Base-by-base conservation (phyloP, 2,329 filamentous ascomycete genomes). In the Thermoascus crustaceus region DNA sequence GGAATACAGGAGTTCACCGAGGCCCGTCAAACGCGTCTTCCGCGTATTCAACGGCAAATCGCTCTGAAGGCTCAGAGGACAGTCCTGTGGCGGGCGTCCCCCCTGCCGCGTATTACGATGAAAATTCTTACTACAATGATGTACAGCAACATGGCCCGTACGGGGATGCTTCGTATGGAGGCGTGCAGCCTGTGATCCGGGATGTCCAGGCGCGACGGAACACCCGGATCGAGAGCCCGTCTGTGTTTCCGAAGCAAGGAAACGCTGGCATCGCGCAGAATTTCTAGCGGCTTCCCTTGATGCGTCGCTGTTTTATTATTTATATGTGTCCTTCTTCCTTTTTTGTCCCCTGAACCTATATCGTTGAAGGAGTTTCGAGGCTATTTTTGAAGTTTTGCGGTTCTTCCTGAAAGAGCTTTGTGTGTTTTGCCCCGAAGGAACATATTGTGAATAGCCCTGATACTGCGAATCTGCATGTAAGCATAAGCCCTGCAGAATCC, bases 241-340 rank as follows among this genome's bases (percentile, higher is more conserved):
- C 84, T 29, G 84, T 91, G 43, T 93, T 85, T 53, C 88, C 89
- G 7, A 85, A 93, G 55, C 87, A 94, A 67, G 78, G 76, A 21
- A 94, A 85, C 52, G 85, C 85, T 24, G 91, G 91, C 40, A 95
- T 98, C 52, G 85, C 91, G 20, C 91, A 96, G 64, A 98, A 98
- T 63, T 98, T 98, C 53, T 96, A 76, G 43, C 20, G 11, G n/a
- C 8, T 20, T 35, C n/a, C 32, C 37, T 11, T 13, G 24, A 18
- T 32, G 16, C 19, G 10, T 20, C 14, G 10, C 7, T 37, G 11
- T 30, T 38, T 37, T 18, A 29, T 10, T 11, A 9, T 16, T 7
- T 29, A 29, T 29, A 29, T 18, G 41, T 26, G 35, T 30, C 36
- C 33, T 36, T 14, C 43, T 32, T 35, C 30, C 24, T 32, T 11